Evolutionary conservation across 768 basidiomycete genomes (phyloP), one percentile per base, ranked within the genome.

Genomic region (Podaxis sp.): DNA sequence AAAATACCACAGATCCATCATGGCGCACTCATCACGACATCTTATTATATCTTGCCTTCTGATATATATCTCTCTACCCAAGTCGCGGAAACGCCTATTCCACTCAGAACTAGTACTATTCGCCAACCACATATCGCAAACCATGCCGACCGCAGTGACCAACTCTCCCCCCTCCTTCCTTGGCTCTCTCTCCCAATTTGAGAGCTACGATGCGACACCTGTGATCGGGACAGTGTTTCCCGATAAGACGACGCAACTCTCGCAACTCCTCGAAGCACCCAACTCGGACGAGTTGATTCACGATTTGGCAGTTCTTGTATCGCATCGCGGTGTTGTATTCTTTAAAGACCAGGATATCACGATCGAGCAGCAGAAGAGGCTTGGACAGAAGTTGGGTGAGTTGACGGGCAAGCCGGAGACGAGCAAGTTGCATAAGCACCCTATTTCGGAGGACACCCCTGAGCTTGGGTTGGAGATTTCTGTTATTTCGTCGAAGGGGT

Each of bases 301-400:
- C 21, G 84, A 85, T 64, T 78, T 87, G 5, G 83, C 85, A 0
- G 75, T 75, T 2, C 75, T 85, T 44, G 75, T 80, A 38, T 78
- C 77, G 28, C 81, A 80, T 56, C 82, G 86, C 35, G 85, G 85
- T 2, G 86, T 87, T 50, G 84, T 87, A 4, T 88, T 88, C 72
- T 84, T 88, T 77, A 77, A 79, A 10, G 73, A 78, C 18, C 84
- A 86, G 68, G 76, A 80, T 63, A 68, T 88, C 55, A 74, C 69
- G 3, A 68, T 82, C 44, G 74, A 76, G 27, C 76, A 85, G 65
- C 83, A 86, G 71, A 80, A 78, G 61, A 65, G 73, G 54, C 80
- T 87, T 16, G 82, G 72, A 4, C 70, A 72, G n/a, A 70, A 74
- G 16, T 67, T 87, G 10, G 85, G 85, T 7, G 70, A 77, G 63